These are phyloP conservation scores for Aureococcus anophagefferens DNA, from an alignment of 108 stramenopile species.

Conservation along the genomic window DNA sequence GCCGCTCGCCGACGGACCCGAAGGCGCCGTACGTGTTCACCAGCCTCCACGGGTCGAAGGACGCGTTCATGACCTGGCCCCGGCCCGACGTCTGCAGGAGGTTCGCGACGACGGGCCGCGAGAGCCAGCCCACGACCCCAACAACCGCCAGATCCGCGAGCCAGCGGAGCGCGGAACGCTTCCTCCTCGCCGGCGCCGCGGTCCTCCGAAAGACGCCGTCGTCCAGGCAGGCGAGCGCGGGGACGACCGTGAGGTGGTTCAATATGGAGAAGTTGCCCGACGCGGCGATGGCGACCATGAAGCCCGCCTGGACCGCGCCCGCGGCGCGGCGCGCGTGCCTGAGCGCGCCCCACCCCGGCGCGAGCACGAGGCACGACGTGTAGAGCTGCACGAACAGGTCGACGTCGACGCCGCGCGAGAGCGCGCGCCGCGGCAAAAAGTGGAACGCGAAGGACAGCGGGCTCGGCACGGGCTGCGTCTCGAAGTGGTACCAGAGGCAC, in stretches of 20 bases:
- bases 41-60: constrained; percentile 45
- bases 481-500: constrained; percentile 64
- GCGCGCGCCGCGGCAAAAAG: constrained; percentile 38
- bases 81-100: constrained; percentile 31
- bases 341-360: constrained; percentile 20
- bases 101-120: constrained; percentile 48
- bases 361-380: constrained; percentile 54
- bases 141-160: constrained; percentile 27
- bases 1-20: constrained; percentile 44
- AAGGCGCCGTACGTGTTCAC: constrained; percentile 70
- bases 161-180: too few species aligned
- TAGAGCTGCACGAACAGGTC: constrained; percentile 68
- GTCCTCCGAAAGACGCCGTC: constrained; percentile 31
- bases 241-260: constrained; percentile 66
- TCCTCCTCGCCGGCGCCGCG: background rate
- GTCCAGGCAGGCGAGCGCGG: constrained; percentile 64
- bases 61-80: constrained; percentile 57
- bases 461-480: constrained; percentile 68
- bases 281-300: constrained; percentile 55
- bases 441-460: constrained; percentile 59
- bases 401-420: constrained; percentile 44
- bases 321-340: too few species aligned
- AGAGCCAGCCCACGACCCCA: constrained; percentile 32
- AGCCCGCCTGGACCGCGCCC: constrained; percentile 24
- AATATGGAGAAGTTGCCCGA: constrained; percentile 70